Conservation (phyloP, 208 protist species). For the Sergeia podlipaevii region DNA sequence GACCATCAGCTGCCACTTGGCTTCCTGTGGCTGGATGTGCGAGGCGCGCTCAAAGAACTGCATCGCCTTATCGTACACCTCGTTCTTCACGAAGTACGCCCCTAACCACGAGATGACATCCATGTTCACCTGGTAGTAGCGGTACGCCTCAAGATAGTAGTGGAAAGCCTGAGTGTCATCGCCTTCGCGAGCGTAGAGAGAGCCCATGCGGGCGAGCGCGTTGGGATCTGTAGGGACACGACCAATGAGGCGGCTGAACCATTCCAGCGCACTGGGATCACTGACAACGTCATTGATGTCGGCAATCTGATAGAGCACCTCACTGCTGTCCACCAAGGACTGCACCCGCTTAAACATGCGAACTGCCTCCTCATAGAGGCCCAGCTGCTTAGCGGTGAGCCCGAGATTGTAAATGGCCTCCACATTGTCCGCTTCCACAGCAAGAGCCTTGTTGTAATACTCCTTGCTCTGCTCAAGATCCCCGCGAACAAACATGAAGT, state of each 20-base stretch:
- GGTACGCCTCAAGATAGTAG: constrained; percentile 95
- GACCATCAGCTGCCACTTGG: constrained; percentile 97
- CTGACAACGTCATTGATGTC: constrained; percentile 89
- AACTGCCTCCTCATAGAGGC: constrained; percentile 91
- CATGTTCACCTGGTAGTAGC: constrained; percentile 97
- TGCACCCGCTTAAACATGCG: constrained; percentile 95
- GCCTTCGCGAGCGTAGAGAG: constrained; percentile 88
- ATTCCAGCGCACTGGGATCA: constrained; percentile 64
- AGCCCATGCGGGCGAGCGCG: constrained; percentile 91
- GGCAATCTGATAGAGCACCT: constrained; percentile 96
- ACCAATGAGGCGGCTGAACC: constrained; percentile 85
- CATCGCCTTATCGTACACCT: constrained; percentile 97
- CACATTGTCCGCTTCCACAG: constrained; percentile 95
- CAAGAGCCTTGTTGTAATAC: constrained; percentile 94
- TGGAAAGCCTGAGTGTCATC: constrained; percentile 94
- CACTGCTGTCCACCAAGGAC: constrained; percentile 88
- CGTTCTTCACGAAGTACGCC: constrained; percentile 96
- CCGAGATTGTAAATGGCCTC: constrained; percentile 98
- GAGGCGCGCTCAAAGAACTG: constrained; percentile 96
- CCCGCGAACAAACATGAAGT: constrained; percentile 89
- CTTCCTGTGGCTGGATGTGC: constrained; percentile 94
- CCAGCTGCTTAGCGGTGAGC: constrained; percentile 88
- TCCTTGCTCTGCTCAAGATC: constrained; percentile 91
- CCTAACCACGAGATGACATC: constrained; percentile 98
- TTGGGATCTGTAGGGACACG: constrained; percentile 94